phyloP scores from a whole-genome alignment of 176 grass and related monocot genomes.

The Eleusine coracana region DNA sequence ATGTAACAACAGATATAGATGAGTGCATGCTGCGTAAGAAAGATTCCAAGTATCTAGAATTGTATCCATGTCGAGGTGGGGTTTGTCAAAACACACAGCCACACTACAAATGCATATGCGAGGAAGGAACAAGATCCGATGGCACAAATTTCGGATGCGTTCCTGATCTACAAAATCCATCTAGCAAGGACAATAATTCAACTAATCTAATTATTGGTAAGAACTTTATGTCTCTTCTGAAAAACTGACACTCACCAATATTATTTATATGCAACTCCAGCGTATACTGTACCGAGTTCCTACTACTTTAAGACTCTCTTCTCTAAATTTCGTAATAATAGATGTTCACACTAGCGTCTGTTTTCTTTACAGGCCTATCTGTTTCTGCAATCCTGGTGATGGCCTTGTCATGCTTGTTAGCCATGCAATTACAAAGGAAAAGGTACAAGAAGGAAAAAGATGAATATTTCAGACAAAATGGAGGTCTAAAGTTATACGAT shows the following conservation, averaged over 20 bases:
- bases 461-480: constrained; percentile 48
- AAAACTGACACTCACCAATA: too few relatives aligned
- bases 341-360: neutral
- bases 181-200: too few relatives aligned
- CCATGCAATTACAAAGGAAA: constrained; percentile 35
- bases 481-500: constrained; percentile 45
- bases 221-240: too few relatives aligned
- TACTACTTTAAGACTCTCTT: neutral
- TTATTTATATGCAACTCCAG: too few relatives aligned
- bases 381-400: neutral
- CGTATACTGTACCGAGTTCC: neutral
- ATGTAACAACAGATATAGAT: constrained; percentile 23
- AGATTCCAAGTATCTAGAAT: neutral
- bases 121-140: constrained; percentile 33
- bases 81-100: constrained; percentile 27
- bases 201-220: neutral
- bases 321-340: neutral
- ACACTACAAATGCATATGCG: constrained; percentile 35
- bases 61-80: constrained; percentile 36
- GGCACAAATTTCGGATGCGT: constrained; percentile 30
- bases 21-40: constrained; percentile 28
- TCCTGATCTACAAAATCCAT: neutral
- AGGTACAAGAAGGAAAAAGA: constrained; percentile 41
- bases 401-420: constrained; percentile 16
- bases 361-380: constrained; percentile 26